Percentiles rank a stretch among this genome's conserved stretches.
These are phyloP conservation scores for Begonia loranthoides DNA, from an alignment of 306 rosid genomes.

Conservation along the genomic window DNA sequence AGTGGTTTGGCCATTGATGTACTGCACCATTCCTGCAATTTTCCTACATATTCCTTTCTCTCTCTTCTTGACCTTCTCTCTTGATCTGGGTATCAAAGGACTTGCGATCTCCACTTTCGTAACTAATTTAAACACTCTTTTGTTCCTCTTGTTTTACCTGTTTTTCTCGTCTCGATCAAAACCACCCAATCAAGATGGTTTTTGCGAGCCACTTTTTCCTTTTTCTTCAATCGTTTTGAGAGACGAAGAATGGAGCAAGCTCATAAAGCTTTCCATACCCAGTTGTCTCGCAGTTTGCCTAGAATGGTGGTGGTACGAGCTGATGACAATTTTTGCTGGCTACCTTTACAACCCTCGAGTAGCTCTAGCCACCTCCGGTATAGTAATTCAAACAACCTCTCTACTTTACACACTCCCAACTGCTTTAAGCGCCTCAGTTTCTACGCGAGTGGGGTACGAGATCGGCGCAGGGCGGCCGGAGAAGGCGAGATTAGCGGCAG, in stretches of 20 bases:
- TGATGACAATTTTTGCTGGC: constrained; percentile 52
- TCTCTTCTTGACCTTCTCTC: constrained; percentile 45
- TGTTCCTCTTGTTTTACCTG: constrained; percentile 42
- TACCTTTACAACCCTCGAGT: constrained; percentile 41
- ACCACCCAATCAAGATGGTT: constrained; percentile 6
- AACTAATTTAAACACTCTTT: constrained; percentile 48
- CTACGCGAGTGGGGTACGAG: constrained; percentile 51
- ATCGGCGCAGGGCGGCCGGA: constrained; percentile 40
- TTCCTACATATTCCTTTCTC: constrained; percentile 49
- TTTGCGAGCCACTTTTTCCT: constrained; percentile 1
- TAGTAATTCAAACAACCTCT: constrained; percentile 50
- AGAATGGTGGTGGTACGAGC: constrained; percentile 94
- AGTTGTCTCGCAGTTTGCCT: constrained; percentile 74
- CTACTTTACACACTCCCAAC: constrained; percentile 49
- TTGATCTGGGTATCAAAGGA: constrained; percentile 55
- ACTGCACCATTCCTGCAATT: constrained; percentile 43
- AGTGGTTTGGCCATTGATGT: constrained; percentile 62
- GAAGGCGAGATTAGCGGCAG: constrained; percentile 31
- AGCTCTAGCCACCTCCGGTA: constrained; percentile 40
- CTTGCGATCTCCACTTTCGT: constrained; percentile 52
- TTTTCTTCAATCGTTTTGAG: not conserved
- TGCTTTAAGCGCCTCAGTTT: constrained; percentile 41
- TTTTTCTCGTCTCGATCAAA: constrained; percentile 10
- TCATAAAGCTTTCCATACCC: constrained; percentile 37
- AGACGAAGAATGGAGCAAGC: constrained; percentile 42